phyloP scores from a whole-genome alignment of 805 yeast genomes.

The Schizosaccharomyces lindneri region DNA sequence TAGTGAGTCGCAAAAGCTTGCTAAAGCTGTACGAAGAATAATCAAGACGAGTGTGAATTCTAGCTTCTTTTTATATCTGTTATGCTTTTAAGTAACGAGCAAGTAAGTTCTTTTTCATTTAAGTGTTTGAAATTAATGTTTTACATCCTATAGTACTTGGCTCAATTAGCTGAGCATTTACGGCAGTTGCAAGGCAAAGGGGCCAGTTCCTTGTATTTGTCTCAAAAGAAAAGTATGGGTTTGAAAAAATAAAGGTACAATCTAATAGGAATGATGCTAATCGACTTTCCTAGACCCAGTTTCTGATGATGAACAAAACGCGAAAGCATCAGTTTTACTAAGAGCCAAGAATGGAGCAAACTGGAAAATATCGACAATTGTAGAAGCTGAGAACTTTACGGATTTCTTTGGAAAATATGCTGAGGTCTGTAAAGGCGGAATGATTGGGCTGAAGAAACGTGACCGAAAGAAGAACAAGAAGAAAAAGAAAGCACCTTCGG shows the following conservation, averaged over 20 bases:
- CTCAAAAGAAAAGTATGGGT: neutral
- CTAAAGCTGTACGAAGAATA: too few species aligned
- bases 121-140: neutral
- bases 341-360: neutral
- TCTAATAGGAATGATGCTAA: neutral
- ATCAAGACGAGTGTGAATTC: too few species aligned
- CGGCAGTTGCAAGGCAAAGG: neutral
- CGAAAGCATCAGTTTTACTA: neutral
- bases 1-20: too few species aligned
- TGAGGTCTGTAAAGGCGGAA: conserved; percentile 2
- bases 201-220: neutral
- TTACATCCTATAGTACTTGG: neutral
- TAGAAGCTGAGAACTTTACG: neutral
- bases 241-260: neutral
- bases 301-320: neutral
- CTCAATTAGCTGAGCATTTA: neutral
- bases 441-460: neutral
- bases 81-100: neutral
- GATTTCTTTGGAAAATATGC: neutral
- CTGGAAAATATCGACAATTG: neutral
- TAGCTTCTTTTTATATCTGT: too few species aligned
- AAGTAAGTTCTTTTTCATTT: neutral
- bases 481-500: neutral
- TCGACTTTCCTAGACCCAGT: neutral
- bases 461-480: conserved; percentile 1